phyloP scores from a whole-genome alignment of 345 rosid species.

The Jatropha curcas region DNA sequence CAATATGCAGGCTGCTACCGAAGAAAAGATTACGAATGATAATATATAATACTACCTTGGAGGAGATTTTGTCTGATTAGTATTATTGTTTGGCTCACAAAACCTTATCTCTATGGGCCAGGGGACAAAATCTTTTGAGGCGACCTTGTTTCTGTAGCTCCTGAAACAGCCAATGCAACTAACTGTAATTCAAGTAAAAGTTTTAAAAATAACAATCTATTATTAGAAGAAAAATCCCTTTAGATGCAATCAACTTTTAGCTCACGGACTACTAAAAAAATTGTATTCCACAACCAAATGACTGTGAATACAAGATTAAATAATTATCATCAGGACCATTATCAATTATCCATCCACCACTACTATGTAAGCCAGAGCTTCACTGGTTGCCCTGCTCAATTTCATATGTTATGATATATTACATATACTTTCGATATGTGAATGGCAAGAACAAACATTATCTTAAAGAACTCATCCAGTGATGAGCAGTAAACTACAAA shows the following conservation, averaged over 20 bases:
- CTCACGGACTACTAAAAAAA: background rate
- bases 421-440: too few relatives aligned
- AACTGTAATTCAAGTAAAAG: background rate
- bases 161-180: constrained; percentile 46
- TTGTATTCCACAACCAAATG: too few relatives aligned
- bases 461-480: too few relatives aligned
- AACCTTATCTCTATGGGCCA: constrained; percentile 98
- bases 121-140: constrained; percentile 59
- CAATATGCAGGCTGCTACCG: background rate
- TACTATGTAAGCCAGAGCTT: too few relatives aligned
- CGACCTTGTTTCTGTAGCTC: constrained; percentile 87
- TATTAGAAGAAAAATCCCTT: background rate
- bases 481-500: too few relatives aligned
- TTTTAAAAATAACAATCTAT: background rate
- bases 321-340: too few relatives aligned
- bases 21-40: constrained; percentile 17
- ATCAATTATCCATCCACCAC: too few relatives aligned
- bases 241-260: background rate
- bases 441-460: too few relatives aligned
- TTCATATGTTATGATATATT: too few relatives aligned
- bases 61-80: constrained; percentile 80
- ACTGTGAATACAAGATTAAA: too few relatives aligned
- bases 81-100: constrained; percentile 69
- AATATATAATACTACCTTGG: constrained; percentile 57
- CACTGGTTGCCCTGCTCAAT: too few relatives aligned